These are phyloP conservation scores for Entamoeba histolytica DNA, from an alignment of 208 protist genomes.

Conservation along the genomic window DNA sequence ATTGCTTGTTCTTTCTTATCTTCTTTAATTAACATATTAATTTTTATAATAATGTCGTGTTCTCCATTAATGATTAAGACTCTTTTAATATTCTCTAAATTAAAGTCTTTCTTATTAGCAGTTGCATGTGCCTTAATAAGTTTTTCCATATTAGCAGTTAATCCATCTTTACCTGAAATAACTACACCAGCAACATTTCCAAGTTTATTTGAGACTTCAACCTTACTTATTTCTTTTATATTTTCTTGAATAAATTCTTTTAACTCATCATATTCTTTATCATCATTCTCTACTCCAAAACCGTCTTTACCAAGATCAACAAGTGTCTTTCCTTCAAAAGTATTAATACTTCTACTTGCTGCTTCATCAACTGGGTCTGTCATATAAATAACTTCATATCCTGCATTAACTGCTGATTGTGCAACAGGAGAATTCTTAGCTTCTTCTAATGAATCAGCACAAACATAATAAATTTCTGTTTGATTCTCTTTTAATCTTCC, in stretches of 20 bases:
- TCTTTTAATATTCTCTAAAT: background rate
- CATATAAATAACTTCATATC: constrained; percentile 83
- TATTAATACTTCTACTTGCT: constrained; percentile 71
- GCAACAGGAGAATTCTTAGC: constrained; percentile 75
- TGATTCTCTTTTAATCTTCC: constrained; percentile 77
- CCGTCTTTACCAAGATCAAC: constrained; percentile 80
- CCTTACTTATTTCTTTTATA: constrained; percentile 93
- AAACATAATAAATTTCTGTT: constrained; percentile 93
- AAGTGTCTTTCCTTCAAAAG: constrained; percentile 87
- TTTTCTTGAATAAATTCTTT: constrained; percentile 89
- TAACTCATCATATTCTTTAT: constrained; percentile 58
- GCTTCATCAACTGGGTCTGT: constrained; percentile 92
- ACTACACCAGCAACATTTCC: constrained; percentile 76
- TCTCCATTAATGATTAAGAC: background rate
- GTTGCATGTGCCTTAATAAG: constrained; percentile 97
- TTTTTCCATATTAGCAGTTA: constrained; percentile 92
- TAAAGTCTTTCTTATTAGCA: constrained; percentile 16
- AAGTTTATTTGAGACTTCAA: constrained; percentile 71
- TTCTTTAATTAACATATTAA: background rate
- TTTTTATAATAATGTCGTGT: background rate
- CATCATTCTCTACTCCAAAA: constrained; percentile 62
- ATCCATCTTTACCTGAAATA: constrained; percentile 86
- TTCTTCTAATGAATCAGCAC: constrained; percentile 55
- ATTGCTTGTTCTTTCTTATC: background rate
- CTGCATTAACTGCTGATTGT: constrained; percentile 61